Conservation (phyloP, 2,329 filamentous ascomycete species). For the Stachybotrys chlorohalonatus region DNA sequence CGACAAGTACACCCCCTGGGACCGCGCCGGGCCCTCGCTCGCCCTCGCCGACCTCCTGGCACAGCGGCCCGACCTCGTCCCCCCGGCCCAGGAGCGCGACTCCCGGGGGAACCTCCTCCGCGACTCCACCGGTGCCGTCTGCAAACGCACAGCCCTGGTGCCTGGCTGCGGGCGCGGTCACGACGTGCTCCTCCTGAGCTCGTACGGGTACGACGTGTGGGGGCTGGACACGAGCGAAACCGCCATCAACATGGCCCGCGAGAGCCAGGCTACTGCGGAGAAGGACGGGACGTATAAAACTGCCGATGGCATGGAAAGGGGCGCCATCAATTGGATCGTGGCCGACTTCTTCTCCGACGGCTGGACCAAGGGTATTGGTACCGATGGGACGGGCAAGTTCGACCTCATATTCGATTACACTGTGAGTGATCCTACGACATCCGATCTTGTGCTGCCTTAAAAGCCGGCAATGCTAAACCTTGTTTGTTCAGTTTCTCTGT, state of each 20-base stretch:
- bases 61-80: conserved; percentile 35
- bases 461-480: conserved; percentile 4
- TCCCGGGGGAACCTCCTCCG: conserved; percentile 17
- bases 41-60: conserved; percentile 44
- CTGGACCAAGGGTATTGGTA: conserved; percentile 37
- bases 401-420: conserved; percentile 60
- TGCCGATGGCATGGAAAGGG: conserved; percentile 30
- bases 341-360: conserved; percentile 60
- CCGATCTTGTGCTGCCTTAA: background rate
- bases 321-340: conserved; percentile 44
- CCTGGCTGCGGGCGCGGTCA: conserved; percentile 78
- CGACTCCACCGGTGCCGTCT: conserved; percentile 11
- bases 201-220: conserved; percentile 67
- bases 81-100: conserved; percentile 21
- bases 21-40: conserved; percentile 41
- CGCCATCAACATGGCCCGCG: conserved; percentile 35
- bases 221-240: conserved; percentile 59
- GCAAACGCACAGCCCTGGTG: conserved; percentile 48
- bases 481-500: conserved; percentile 46
- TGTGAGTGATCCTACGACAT: conserved; percentile 26
- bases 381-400: conserved; percentile 39
- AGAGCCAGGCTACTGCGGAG: conserved; percentile 29
- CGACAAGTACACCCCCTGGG: conserved; percentile 41
- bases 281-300: conserved; percentile 33
- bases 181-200: conserved; percentile 67